Evolutionary conservation across 2,329 filamentous ascomycete species (phyloP), one percentile per base, ranked within the genome.

Genomic region (Fusarium concolor): DNA sequence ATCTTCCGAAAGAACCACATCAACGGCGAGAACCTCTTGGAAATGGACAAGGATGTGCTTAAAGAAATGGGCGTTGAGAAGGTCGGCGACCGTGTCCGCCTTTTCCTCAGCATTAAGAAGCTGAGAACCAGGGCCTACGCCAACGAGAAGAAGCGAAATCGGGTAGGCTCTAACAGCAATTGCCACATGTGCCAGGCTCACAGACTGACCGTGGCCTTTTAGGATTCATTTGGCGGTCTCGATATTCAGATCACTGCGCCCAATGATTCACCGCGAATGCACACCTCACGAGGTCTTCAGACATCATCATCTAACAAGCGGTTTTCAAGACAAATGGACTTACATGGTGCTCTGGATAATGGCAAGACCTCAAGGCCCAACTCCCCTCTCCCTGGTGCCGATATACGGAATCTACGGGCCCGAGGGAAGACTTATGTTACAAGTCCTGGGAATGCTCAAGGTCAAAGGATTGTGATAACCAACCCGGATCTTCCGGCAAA

Each of bases 1-100:
- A 80, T 97, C 26, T 97, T 97, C 80, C 81, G 92, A 80, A 90
- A 90, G 76, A 97, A 99, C 79, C 93, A 98, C 79, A 97, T 99
- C 83, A 99, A 96, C 77, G 96, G 96, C 74, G 94, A 97, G 81
- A 97, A 97, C 76, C 84, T 99, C 43, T 86, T 99, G 72, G 96
- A 99, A 81, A 95, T 97, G 85, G 96, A 99, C 80, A 96, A 97
- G 83, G 91, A 94, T 56, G 93, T 97, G 39, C 85, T 99, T 67
- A 96, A 97, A 79, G 96, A 99, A 79, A 97, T 99, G 89, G 96
- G 96, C 42, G 95, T 99, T 72, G 96, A 97, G 72, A 99, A 98
- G 80, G 92, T 99, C 69, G 96, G 96, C 68, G 96, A 99, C 79
- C 90, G 96, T 54, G 95, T 99, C 35, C 92, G 95, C 67, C 90